A percentile compares a stretch with the other conserved stretches of the same genome.
These are phyloP conservation scores for Coemansia sp. DNA, from an alignment of 192 early-diverging fungal genomes.

Conservation along the genomic window DNA sequence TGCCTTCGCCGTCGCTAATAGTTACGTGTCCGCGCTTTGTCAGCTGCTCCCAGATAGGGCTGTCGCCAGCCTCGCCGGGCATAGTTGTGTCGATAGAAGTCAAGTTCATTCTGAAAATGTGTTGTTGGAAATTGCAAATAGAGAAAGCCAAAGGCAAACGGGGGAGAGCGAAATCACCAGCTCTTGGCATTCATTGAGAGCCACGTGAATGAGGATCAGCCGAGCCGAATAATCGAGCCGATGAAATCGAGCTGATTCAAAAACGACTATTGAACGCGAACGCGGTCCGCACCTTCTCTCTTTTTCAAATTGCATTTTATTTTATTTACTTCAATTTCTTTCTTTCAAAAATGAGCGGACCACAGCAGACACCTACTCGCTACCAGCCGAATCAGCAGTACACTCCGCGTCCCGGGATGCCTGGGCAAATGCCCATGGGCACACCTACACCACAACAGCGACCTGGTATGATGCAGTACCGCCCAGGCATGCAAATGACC, in stretches of 20 bases:
- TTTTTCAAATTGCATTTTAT: background rate
- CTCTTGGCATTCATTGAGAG: background rate
- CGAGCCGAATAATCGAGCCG: background rate
- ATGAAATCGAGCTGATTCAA: background rate
- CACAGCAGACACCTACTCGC: conserved; percentile 42
- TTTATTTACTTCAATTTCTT: background rate
- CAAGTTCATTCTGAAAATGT: conserved; percentile 22
- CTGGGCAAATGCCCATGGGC: conserved; percentile 25
- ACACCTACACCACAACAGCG: conserved; percentile 29
- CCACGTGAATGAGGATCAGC: background rate
- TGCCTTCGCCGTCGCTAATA: conserved; percentile 7
- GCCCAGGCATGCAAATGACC: conserved; percentile 22
- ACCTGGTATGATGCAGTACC: conserved; percentile 35
- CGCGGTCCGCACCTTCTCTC: background rate
- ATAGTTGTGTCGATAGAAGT: conserved; percentile 41
- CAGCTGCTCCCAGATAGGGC: conserved; percentile 41
- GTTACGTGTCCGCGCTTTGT: conserved; percentile 44
- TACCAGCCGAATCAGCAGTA: conserved; percentile 37
- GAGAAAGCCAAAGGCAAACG: background rate
- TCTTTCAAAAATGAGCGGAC: conserved; percentile 34
- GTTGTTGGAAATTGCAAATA: background rate
- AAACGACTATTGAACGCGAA: background rate
- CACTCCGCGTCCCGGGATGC: conserved; percentile 27
- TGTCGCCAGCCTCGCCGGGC: conserved; percentile 46
- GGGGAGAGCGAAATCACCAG: background rate